phyloP scores from a whole-genome alignment of 306 rosid genomes.

The Erythrophleum fordii region DNA sequence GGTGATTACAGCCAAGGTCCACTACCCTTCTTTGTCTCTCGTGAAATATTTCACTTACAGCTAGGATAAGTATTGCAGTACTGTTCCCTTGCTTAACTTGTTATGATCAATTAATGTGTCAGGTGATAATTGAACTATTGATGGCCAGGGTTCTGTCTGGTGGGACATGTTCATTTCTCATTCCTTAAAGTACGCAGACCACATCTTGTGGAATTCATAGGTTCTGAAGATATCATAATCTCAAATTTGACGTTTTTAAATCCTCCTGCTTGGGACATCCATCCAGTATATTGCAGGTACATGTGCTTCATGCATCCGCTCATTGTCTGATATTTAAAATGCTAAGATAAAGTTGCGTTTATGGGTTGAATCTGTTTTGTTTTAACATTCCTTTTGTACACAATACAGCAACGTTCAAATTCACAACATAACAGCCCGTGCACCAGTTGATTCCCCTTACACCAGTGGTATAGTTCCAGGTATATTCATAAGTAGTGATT shows the following conservation, averaged over 20 bases:
- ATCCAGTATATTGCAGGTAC: conserved; percentile 81
- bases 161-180: conserved; percentile 57
- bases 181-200: conserved; percentile 65
- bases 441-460: conserved; percentile 61
- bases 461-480: conserved; percentile 81
- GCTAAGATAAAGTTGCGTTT: neutral
- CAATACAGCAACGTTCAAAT: conserved; percentile 57
- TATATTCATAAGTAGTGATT: conserved; percentile 14
- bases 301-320: neutral
- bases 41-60: neutral
- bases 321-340: no score
- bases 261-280: conserved; percentile 73
- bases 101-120: conserved; percentile 20
- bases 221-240: conserved; percentile 52
- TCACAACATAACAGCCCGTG: conserved; percentile 52
- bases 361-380: neutral
- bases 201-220: conserved; percentile 61
- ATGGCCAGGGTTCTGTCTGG: conserved; percentile 78
- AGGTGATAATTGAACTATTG: conserved; percentile 78
- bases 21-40: neutral
- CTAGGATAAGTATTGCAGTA: neutral
- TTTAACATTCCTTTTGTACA: conserved; percentile 11
- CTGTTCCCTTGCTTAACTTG: conserved; percentile 16
- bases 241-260: conserved; percentile 70
- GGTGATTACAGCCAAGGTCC: conserved; percentile 60